phyloP scores from a whole-genome alignment of 1,139 yeast species.

The Candida sp. region DNA sequence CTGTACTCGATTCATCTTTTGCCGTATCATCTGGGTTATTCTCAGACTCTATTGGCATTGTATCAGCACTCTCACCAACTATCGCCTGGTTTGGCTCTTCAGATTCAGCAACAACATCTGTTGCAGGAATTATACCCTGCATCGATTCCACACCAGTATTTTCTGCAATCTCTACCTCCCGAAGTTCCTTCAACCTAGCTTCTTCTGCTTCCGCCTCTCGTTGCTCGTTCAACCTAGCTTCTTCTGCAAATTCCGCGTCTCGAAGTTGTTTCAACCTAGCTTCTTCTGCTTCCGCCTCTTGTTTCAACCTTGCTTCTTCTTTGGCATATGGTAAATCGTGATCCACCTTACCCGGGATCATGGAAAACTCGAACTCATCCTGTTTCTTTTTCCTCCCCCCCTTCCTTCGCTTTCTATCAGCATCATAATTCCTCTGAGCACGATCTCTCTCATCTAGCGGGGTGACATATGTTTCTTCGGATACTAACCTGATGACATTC shows the following conservation, averaged over 20 bases:
- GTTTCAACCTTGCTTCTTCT: conserved; percentile 18
- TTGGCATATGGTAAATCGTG: conserved; percentile 31
- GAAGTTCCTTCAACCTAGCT: not conserved
- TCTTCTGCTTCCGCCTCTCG: conserved; percentile 1
- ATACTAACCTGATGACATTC: conserved; percentile 51
- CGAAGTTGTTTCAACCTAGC: not conserved
- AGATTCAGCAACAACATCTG: too few species aligned
- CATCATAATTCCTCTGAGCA: conserved; percentile 26
- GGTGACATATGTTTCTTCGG: conserved; percentile 34
- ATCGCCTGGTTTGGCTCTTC: too few species aligned
- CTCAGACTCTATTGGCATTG: not conserved
- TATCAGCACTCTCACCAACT: not conserved
- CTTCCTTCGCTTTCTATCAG: conserved; percentile 27
- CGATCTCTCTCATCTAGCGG: conserved; percentile 58
- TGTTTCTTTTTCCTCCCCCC: conserved; percentile 33
- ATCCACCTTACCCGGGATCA: conserved; percentile 38
- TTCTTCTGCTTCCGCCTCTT: conserved; percentile 1
- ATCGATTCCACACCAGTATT: too few species aligned
- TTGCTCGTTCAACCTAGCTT: conserved; percentile 17
- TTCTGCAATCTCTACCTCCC: not conserved
- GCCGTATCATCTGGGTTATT: not conserved
- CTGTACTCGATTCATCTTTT: too few species aligned
- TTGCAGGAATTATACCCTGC: too few species aligned
- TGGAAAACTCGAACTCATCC: conserved; percentile 11
- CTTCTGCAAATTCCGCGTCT: conserved; percentile 6